phyloP scores from a whole-genome alignment of 2,329 filamentous ascomycete genomes.

The Exophiala sp. region DNA sequence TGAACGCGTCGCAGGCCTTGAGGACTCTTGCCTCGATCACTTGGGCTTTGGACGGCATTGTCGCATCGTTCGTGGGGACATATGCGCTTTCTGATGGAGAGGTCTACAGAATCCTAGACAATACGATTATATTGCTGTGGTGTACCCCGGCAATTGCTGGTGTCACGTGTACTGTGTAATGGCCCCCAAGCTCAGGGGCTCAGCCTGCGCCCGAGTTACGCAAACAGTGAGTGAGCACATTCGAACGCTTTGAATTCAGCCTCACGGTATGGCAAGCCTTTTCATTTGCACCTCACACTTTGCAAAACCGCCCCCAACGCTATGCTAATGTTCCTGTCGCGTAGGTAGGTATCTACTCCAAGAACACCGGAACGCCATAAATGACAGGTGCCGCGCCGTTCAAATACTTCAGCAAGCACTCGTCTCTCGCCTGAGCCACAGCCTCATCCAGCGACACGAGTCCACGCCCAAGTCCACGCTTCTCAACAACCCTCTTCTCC shows the following conservation, averaged over 20 bases:
- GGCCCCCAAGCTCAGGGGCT: too few species aligned
- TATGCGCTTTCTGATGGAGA: not conserved
- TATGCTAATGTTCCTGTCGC: not conserved
- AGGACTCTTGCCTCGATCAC: not conserved
- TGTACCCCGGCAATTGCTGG: too few species aligned
- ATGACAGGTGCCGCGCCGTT: conserved; percentile 91
- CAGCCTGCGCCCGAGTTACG: too few species aligned
- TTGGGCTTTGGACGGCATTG: not conserved
- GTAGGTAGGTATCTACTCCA: conserved; percentile 36
- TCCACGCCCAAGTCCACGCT: conserved; percentile 32
- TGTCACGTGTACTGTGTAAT: too few species aligned
- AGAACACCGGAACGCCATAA: conserved; percentile 89
- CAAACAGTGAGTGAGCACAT: too few species aligned
- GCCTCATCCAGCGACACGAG: conserved; percentile 67
- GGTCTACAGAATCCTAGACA: not conserved
- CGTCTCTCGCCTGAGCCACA: conserved; percentile 64
- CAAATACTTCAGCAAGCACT: conserved; percentile 83
- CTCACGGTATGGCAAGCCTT: too few species aligned
- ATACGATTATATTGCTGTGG: not conserved
- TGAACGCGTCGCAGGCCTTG: not conserved
- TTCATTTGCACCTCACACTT: too few species aligned
- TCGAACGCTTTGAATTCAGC: too few species aligned
- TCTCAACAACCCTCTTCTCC: conserved; percentile 35
- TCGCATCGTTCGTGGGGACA: not conserved
- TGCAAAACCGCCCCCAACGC: not conserved